A percentile compares a stretch with the other conserved stretches of the same genome.
These are phyloP conservation scores for Amborella trichopoda DNA, from an alignment of 164 flowering plant species.

Conservation along the genomic window DNA sequence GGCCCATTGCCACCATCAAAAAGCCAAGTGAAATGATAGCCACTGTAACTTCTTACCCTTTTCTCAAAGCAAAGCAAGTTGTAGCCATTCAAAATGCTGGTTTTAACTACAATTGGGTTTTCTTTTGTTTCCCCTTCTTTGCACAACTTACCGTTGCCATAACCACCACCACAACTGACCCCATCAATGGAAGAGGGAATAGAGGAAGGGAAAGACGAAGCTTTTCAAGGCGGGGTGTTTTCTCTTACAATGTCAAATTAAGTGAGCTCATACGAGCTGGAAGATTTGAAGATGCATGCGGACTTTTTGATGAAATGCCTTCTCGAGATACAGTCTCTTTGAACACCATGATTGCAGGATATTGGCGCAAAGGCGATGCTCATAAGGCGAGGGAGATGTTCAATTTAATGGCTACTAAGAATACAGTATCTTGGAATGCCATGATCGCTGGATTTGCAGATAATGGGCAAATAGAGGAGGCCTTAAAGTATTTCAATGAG, in stretches of 20 bases:
- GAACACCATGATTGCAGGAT: conserved; percentile 33
- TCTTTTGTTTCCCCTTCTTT: too few species aligned
- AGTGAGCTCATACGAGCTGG: conserved; percentile 15
- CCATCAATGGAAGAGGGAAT: not conserved
- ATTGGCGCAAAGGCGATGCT: conserved; percentile 30
- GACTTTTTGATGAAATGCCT: conserved; percentile 32
- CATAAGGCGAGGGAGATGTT: conserved; percentile 27
- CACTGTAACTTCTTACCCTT: too few species aligned
- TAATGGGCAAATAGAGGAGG: conserved; percentile 25
- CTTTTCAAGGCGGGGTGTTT: not conserved
- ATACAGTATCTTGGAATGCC: conserved; percentile 39
- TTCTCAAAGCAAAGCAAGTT: too few species aligned
- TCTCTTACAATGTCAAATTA: conserved; percentile 21
- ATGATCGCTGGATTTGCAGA: conserved; percentile 38
- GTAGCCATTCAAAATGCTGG: too few species aligned
- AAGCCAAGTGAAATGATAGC: too few species aligned
- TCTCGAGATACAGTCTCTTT: conserved; percentile 26
- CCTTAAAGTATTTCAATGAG: conserved; percentile 18
- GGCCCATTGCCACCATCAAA: too few species aligned
- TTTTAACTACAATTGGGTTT: too few species aligned
- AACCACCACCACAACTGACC: not conserved
- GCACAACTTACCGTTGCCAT: too few species aligned
- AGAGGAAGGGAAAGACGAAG: not conserved
- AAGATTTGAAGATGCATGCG: conserved; percentile 24
- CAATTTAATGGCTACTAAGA: conserved; percentile 25